phyloP scores from a whole-genome alignment of 192 early-diverging fungal species.

The Backusella tuberculispora region DNA sequence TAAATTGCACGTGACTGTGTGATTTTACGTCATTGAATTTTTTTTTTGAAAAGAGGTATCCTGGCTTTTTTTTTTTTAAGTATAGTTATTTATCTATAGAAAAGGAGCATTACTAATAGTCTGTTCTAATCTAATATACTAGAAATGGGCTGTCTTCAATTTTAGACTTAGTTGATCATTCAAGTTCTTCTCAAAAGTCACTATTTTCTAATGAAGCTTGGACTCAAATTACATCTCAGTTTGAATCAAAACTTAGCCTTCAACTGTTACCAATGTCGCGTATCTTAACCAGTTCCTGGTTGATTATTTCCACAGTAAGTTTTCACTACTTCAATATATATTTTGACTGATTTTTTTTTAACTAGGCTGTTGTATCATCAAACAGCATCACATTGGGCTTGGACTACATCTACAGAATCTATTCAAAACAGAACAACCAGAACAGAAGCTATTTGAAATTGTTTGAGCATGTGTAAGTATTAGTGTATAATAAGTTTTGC shows the following conservation, averaged over 20 bases:
- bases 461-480: slow-evolving; percentile 19
- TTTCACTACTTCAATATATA: slow-evolving; percentile 27
- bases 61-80: too few relatives aligned
- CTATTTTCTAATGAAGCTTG: slow-evolving; percentile 17
- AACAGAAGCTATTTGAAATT: slow-evolving; percentile 22
- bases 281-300: slow-evolving; percentile 26
- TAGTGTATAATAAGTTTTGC: slow-evolving; percentile 27
- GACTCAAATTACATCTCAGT: slow-evolving; percentile 23
- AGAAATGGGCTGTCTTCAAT: slow-evolving; percentile 18
- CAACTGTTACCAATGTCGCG: slow-evolving; percentile 23
- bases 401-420: slow-evolving; percentile 26
- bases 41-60: too few relatives aligned
- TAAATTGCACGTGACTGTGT: too few relatives aligned
- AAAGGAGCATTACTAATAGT: slow-evolving; percentile 13
- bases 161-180: slow-evolving; percentile 19
- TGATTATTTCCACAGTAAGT: slow-evolving; percentile 26
- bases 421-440: slow-evolving; percentile 26
- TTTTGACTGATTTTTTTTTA: slow-evolving; percentile 26
- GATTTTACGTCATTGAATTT: too few relatives aligned
- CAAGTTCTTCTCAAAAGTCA: slow-evolving; percentile 16
- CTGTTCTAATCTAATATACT: slow-evolving; percentile 14
- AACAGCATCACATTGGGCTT: slow-evolving; percentile 27
- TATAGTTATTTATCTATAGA: slow-evolving; percentile 14
- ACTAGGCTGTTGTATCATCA: slow-evolving; percentile 27
- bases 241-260: slow-evolving; percentile 23